Evolutionary conservation across 2,329 filamentous ascomycete species (phyloP), one percentile per base, ranked within the genome.

Genomic region (Claviceps sp.): DNA sequence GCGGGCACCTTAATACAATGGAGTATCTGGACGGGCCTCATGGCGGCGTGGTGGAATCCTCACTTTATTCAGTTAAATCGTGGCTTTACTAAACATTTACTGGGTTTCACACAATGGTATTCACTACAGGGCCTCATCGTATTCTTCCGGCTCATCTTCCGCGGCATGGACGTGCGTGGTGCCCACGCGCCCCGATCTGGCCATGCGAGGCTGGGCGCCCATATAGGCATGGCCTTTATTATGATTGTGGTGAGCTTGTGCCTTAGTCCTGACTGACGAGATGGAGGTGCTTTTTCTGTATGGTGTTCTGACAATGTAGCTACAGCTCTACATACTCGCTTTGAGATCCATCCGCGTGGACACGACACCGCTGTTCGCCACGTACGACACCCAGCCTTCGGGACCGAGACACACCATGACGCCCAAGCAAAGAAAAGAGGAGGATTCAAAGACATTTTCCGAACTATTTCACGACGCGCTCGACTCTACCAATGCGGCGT

Each of bases 31-130:
- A 65, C 74, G 13, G 76, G 75, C 38, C 57, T 79, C 2, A 58
- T 75, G 18, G 75, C 80, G 3, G 65, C 76, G 13, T 84, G 80
- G 75, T 87, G 84, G 84, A 87, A 86, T 55, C 82, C 82, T 0
- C 76, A 76, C 54, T 78, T 86, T 57, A 73, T 78, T 37, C 73
- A 82, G 58, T 77, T 75, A 3, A 70, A 73, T 37, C 72, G 76
- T n/a, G 82, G 79, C 51, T 84, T 76, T 62, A 77, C 72, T 30
- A 74, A 69, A 55, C 81, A 78, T 52, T 71, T 86, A 37, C 63
- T 74, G 3, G 82, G 83, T 0, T 74, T 86, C 13, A 69, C 72
- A 3, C 74, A 79, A 50, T 85, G 85, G 74, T 86, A 87, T 61
- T 73, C 72, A 1, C 77, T 84, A 55, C 85, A 89, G 60, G 62